phyloP scores from a whole-genome alignment of 345 rosid genomes.

The Pelargonium nanum region DNA sequence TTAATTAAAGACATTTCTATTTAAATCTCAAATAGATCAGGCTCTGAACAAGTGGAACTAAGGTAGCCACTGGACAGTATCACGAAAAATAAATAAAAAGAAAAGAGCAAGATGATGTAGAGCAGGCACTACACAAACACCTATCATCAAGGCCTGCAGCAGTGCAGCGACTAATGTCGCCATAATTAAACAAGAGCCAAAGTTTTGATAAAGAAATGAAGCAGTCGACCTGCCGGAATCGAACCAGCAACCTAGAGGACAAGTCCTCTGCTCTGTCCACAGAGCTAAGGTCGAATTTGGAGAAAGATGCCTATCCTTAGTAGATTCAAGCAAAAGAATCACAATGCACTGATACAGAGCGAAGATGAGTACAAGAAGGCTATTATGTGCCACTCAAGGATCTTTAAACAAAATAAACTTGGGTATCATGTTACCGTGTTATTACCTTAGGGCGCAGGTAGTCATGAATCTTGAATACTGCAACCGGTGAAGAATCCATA shows the following conservation, averaged over 20 bases:
- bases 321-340: not conserved
- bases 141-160: too few species aligned
- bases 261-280: constrained; percentile 26
- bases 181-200: not conserved
- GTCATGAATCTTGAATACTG: constrained; percentile 46
- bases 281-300: constrained; percentile 23
- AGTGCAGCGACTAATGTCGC: too few species aligned
- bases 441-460: constrained; percentile 47
- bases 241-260: constrained; percentile 23
- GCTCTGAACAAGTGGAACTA: too few species aligned
- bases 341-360: not conserved
- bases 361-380: not conserved
- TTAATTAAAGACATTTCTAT: not conserved
- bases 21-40: not conserved
- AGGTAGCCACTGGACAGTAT: too few species aligned
- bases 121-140: too few species aligned
- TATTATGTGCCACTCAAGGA: not conserved
- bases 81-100: too few species aligned
- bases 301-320: not conserved
- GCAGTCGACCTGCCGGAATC: constrained; percentile 20
- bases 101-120: too few species aligned
- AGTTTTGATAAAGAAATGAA: constrained; percentile 4
- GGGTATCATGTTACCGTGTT: not conserved
- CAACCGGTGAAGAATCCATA: constrained; percentile 46
- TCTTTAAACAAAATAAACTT: not conserved